Evolutionary conservation across 805 yeast species (phyloP).

Genomic region (Wickerhamiella sergipiensis): DNA sequence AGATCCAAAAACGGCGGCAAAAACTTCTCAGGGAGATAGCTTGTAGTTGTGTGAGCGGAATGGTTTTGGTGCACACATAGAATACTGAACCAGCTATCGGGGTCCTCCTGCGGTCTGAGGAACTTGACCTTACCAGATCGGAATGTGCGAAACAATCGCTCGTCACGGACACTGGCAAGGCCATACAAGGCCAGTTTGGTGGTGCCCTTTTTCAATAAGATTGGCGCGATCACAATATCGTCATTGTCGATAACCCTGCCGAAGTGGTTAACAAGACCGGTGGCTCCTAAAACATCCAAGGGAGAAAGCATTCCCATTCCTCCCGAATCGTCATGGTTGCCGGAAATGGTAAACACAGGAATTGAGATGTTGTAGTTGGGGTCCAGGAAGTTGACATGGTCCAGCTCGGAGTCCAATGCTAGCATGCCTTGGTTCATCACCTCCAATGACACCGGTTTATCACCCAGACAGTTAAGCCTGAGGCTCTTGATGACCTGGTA

Average conservation of each 20-base stretch:
- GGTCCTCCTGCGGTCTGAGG: conserved; percentile 45
- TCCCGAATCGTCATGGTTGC: conserved; percentile 94
- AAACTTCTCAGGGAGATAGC: conserved; percentile 72
- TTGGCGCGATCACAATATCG: conserved; percentile 57
- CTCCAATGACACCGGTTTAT: conserved; percentile 75
- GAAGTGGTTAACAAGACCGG: conserved; percentile 80
- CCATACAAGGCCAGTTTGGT: conserved; percentile 84
- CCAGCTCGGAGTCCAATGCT: conserved; percentile 42
- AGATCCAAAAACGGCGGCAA: conserved; percentile 72
- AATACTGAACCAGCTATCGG: conserved; percentile 67
- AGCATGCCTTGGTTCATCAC: conserved; percentile 63
- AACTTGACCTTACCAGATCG: conserved; percentile 70
- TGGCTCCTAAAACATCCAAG: conserved; percentile 64
- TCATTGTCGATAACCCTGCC: conserved; percentile 73
- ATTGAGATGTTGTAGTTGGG: conserved; percentile 77
- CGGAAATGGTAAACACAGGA: conserved; percentile 86
- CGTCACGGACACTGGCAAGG: conserved; percentile 77
- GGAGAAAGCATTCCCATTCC: conserved; percentile 68
- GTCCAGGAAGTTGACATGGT: conserved; percentile 76
- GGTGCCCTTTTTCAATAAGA: conserved; percentile 67
- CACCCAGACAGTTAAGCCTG: conserved; percentile 65
- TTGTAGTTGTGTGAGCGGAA: conserved; percentile 61
- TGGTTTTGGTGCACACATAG: conserved; percentile 87
- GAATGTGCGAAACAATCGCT: conserved; percentile 69
- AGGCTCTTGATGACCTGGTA: conserved; percentile 68